Evolutionary conservation across 768 basidiomycete species (phyloP).

Genomic region (Phlebiopsis gigantea): DNA sequence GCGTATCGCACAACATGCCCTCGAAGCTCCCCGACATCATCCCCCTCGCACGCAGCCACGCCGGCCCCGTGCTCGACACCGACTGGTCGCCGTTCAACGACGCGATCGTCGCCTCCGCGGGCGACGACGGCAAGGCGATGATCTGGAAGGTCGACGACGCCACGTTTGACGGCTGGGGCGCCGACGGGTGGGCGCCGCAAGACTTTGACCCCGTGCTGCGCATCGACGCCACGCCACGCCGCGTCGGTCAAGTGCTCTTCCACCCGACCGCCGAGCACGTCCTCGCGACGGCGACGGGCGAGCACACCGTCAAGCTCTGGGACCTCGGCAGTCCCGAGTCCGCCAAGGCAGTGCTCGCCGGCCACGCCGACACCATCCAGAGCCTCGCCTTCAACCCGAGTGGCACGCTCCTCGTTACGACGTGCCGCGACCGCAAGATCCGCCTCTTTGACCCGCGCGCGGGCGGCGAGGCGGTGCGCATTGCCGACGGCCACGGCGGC

Average conservation of each 20-base stretch:
- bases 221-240: constrained; percentile 75
- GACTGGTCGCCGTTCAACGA: constrained; percentile 97
- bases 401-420: constrained; percentile 81
- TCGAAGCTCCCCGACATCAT: constrained; percentile 87
- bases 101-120: constrained; percentile 81
- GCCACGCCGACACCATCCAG: constrained; percentile 88
- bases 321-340: constrained; percentile 75
- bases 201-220: constrained; percentile 85
- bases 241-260: constrained; percentile 92
- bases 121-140: constrained; percentile 91
- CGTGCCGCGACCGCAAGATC: constrained; percentile 89
- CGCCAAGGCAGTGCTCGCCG: constrained; percentile 53
- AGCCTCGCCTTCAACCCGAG: constrained; percentile 75
- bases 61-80: constrained; percentile 85
- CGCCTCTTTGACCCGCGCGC: constrained; percentile 88
- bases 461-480: constrained; percentile 75
- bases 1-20: constrained; percentile 47
- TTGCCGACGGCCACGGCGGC: constrained; percentile 84
- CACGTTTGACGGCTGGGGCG: constrained; percentile 79
- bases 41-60: constrained; percentile 85
- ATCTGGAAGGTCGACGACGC: constrained; percentile 78
- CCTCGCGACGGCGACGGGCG: constrained; percentile 76
- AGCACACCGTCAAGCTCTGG: constrained; percentile 88
- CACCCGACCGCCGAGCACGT: constrained; percentile 89
- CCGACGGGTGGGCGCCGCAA: constrained; percentile 72